Conservation (phyloP, 805 yeast genomes). For the Monosporozyma solicola region DNA sequence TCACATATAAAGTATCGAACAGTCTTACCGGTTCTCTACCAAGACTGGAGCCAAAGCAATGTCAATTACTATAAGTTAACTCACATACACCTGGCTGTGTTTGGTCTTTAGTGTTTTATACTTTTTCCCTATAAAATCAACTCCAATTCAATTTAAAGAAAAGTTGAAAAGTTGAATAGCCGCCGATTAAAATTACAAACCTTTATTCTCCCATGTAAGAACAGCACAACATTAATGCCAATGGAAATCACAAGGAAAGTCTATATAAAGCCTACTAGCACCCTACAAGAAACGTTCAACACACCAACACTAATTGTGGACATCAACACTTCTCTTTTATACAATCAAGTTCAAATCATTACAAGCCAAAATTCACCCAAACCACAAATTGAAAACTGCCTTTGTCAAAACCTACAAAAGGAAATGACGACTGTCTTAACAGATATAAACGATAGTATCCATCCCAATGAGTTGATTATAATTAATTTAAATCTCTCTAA, state of each 20-base stretch:
- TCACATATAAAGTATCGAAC: too few species aligned
- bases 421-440: neutral
- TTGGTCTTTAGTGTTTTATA: too few species aligned
- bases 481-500: slow-evolving; percentile 6
- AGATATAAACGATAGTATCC: neutral
- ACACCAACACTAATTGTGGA: slow-evolving; percentile 2
- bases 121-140: too few species aligned
- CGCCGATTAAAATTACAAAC: neutral
- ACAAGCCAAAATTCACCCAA: neutral
- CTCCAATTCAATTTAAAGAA: neutral
- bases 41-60: too few species aligned
- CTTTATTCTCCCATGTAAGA: neutral
- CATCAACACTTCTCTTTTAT: slow-evolving; percentile 3
- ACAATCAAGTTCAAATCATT: neutral
- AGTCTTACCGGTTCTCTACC: too few species aligned
- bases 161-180: neutral
- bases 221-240: neutral
- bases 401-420: neutral
- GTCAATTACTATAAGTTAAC: too few species aligned
- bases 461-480: neutral
- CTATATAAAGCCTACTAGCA: neutral
- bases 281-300: neutral
- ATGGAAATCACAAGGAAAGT: slow-evolving; percentile 7
- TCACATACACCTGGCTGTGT: too few species aligned
- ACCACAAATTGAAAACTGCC: neutral